A percentile compares a stretch with the other conserved stretches of the same genome.
These are phyloP conservation scores for Citeromyces hawaiiensis DNA, from an alignment of 1,139 yeast species.

Conservation along the genomic window DNA sequence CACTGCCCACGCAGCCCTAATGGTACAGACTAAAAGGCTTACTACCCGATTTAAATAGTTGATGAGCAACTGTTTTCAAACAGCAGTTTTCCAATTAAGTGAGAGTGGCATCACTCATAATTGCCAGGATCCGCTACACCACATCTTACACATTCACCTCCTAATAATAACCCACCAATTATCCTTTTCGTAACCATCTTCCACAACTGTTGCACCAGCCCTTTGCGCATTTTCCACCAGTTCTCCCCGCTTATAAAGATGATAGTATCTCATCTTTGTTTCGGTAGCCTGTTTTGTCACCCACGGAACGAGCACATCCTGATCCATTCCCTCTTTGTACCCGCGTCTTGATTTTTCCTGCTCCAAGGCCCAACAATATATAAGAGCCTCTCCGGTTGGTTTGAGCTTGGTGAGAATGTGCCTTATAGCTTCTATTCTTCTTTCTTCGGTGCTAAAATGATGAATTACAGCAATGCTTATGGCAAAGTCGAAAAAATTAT, in stretches of 20 bases:
- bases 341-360: constrained; percentile 82
- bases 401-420: constrained; percentile 51
- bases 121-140: too few relatives aligned
- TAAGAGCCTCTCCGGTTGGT: constrained; percentile 52
- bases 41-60: too few relatives aligned
- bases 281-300: constrained; percentile 40
- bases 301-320: constrained; percentile 95
- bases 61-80: too few relatives aligned
- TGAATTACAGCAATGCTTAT: constrained; percentile 93
- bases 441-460: constrained; percentile 76
- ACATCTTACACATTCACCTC: constrained; percentile 9
- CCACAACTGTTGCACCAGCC: constrained; percentile 59
- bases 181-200: constrained; percentile 80
- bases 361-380: constrained; percentile 95
- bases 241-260: constrained; percentile 75
- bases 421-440: constrained; percentile 62
- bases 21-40: too few relatives aligned
- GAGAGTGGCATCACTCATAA: too few relatives aligned
- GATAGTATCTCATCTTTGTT: constrained; percentile 78
- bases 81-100: too few relatives aligned
- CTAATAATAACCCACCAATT: constrained; percentile 77
- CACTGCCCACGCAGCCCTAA: too few relatives aligned
- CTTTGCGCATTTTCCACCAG: constrained; percentile 48
- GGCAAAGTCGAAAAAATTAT: constrained; percentile 66
- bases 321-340: constrained; percentile 80